Evolutionary conservation across 176 grass and related monocot genomes (phyloP), one percentile per base, ranked within the genome.

Genomic region (Bonia amplexicaulis): DNA sequence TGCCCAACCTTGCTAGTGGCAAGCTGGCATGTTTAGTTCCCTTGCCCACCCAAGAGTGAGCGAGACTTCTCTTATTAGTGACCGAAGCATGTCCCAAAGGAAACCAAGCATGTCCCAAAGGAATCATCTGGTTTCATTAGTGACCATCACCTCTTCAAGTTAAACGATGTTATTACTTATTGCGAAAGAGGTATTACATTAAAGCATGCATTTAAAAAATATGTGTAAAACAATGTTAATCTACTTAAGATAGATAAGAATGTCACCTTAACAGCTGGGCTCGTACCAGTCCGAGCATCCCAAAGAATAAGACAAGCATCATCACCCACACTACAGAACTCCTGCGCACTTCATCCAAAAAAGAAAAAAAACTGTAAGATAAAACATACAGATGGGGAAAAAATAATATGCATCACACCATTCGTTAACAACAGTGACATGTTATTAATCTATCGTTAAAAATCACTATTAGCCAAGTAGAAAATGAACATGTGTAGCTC

Each of bases 291-390:
- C 80, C 93, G 91, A 57, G 96, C 91, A 91, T 96, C 96, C 93
- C 93, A 99, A 31, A 99, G 84, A 94, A 99, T 96, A 84, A 99
- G 93, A 72, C 93, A 92, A 78, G 90, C 89, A 92, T 99, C 96
- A 79, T 99, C 96, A 57, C 96, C 90, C 22, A 99, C 93, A 69
- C 96, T 99, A 92, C 96, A 99, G 79, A 99, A 99, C 61, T 99
- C 96, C 75, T 94, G 93, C 62, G 87, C 91, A 84, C 96, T 95
- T 83, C 80, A 95, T 71, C 58, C 72, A 29, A 58, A 44, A 81
- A 85, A 41, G 44, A 52, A 85, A 46, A 49, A 52, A 69, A 52
- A 26, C 27, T 42, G 53, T 52, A 86, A 82, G 74, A 83, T 59
- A 31, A 68, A 53, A 39, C n/a, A 46, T 61, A 31, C 9, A 51